Conservation (phyloP, 1,284 basidiomycete genomes). For the Cutaneotrichosporon cyanovorans region DNA sequence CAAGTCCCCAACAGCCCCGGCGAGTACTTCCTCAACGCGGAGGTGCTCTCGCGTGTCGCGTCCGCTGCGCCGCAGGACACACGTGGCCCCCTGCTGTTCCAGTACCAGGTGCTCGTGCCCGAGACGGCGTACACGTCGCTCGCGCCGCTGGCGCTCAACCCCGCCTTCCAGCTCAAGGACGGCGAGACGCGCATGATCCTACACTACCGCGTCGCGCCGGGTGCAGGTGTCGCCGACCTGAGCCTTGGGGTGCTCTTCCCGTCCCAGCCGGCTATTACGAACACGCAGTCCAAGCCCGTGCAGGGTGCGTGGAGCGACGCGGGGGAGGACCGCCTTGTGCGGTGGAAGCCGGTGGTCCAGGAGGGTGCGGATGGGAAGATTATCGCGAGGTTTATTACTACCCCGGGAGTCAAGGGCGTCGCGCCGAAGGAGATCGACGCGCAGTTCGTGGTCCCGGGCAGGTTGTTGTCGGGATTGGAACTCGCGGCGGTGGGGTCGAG, state of each 20-base stretch:
- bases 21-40: conserved; percentile 49
- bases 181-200: conserved; percentile 51
- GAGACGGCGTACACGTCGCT: conserved; percentile 32
- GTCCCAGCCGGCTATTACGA: conserved; percentile 37
- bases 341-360: conserved; percentile 42
- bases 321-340: conserved; percentile 32
- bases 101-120: conserved; percentile 50
- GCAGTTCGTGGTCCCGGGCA: conserved; percentile 45
- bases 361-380: conserved; percentile 42
- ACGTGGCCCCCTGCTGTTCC: conserved; percentile 45
- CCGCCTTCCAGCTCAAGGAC: conserved; percentile 50
- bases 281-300: conserved; percentile 51
- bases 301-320: conserved; percentile 42
- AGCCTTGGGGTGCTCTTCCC: conserved; percentile 43
- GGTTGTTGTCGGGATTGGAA: conserved; percentile 42
- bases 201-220: conserved; percentile 39
- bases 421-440: conserved; percentile 42
- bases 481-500: conserved; percentile 36
- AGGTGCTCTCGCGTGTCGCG: conserved; percentile 33
- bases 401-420: conserved; percentile 19
- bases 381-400: conserved; percentile 48
- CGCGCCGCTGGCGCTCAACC: conserved; percentile 47
- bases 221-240: conserved; percentile 35
- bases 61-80: conserved; percentile 4
- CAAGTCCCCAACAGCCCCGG: conserved; percentile 45